A percentile compares a stretch with the other conserved stretches of the same genome.
phyloP scores from a whole-genome alignment of 2,329 filamentous ascomycete genomes.

The Penicillium sp. region DNA sequence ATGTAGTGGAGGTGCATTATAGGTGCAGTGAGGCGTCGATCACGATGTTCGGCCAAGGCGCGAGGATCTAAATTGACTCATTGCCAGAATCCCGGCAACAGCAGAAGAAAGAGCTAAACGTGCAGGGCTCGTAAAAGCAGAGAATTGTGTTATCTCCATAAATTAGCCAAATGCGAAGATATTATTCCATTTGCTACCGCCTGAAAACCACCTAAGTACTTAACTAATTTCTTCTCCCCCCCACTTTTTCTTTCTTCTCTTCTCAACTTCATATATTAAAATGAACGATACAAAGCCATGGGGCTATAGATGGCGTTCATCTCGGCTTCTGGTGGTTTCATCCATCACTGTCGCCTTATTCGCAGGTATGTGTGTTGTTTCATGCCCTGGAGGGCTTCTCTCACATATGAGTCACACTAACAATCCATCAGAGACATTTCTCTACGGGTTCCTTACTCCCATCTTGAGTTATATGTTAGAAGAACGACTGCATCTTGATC shows the following conservation, averaged over 20 bases:
- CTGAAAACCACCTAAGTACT: not conserved
- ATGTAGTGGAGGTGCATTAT: not conserved
- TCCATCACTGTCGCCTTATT: constrained; percentile 12
- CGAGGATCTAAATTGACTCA: not conserved
- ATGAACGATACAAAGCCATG: constrained; percentile 8
- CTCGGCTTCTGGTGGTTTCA: constrained; percentile 4
- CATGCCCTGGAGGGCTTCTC: not conserved
- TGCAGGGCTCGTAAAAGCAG: not conserved
- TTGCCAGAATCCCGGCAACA: not conserved
- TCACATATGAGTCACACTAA: not conserved
- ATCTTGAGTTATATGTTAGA: constrained; percentile 25
- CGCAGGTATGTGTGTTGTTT: constrained; percentile 5
- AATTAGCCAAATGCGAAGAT: not conserved
- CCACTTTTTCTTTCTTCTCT: constrained; percentile 2
- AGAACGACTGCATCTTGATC: constrained; percentile 18
- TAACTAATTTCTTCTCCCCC: not conserved
- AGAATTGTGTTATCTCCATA: not conserved
- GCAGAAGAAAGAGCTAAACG: not conserved
- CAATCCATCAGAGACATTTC: constrained; percentile 18
- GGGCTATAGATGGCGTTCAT: constrained; percentile 12
- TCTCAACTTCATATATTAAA: not conserved
- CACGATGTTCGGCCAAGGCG: not conserved
- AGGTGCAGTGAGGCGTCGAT: not conserved
- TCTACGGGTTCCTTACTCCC: constrained; percentile 25
- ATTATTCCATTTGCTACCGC: not conserved